Evolutionary conservation across 257 asterid genomes (phyloP), one percentile per base, ranked within the genome.

Genomic region (Osmanthus fragrans): DNA sequence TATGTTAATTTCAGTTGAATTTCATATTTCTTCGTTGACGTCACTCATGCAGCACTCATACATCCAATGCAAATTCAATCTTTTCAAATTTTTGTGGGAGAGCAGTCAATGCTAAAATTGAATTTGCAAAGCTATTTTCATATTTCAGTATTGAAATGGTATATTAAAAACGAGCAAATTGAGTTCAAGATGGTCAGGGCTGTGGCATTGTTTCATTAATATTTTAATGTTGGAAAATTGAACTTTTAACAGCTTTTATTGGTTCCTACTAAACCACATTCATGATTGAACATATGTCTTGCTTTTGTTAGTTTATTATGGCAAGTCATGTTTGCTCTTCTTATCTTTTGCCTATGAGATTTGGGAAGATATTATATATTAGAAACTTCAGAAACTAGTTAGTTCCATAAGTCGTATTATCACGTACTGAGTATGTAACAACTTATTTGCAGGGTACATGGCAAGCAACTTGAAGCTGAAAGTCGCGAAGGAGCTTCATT

Each of bases 401-500:
- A 74, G 68, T 70, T 34, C 32, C 5, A 71, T 69, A 27, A 25
- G 13, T 63, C 11, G 12, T 25, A 63, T 25, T 23, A 23, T 23
- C 3, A 12, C 13, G 18, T 23, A 7, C 69, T 25, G 69, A 63
- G 29, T 25, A 23, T 27, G 49, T 32, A 72, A 66, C 73, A 73
- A 80, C 40, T 63, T 70, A 32, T 45, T 76, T 83, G 81, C 84
- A 94, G 98, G 90, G 88, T 94, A 81, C 98, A 94, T 83, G 92
- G 80, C 67, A 94, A 89, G 86, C 83, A 84, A 73, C 90, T 90
- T 12, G 78, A 86, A 76, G 74, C 92, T 65, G 97, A 92, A 87
- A 86, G 83, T 67, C 91, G 98, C 40, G 97, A 88, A 88, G 98
- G 98, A 51, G 92, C 98, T 74, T 92, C 98, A 45, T 93, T 93